phyloP scores from a whole-genome alignment of 1,284 basidiomycete species.

The Microbotryum intermedium region DNA sequence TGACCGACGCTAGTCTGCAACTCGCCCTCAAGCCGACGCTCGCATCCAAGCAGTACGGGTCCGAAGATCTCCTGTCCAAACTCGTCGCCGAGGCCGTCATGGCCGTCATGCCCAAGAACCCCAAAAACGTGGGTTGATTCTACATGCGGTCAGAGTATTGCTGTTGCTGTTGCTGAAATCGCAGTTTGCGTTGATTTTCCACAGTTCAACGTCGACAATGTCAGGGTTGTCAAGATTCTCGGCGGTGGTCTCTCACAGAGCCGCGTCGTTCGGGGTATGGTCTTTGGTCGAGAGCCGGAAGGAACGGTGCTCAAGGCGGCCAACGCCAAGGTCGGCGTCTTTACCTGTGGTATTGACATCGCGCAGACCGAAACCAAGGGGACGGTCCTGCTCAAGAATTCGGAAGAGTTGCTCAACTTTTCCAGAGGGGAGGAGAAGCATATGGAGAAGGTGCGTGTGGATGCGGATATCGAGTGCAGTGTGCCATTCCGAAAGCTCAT shows the following conservation, averaged over 20 bases:
- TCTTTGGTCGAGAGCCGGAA: conserved; percentile 92
- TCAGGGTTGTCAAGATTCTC: conserved; percentile 97
- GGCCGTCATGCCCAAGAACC: conserved; percentile 76
- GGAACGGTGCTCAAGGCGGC: conserved; percentile 70
- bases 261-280: conserved; percentile 93
- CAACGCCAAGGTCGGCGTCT: conserved; percentile 85
- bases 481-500: too few species aligned
- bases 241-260: conserved; percentile 77
- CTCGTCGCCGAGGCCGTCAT: conserved; percentile 90
- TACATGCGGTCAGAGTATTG: conserved; percentile 3
- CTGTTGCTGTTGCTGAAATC: not conserved
- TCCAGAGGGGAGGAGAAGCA: conserved; percentile 92
- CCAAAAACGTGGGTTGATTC: conserved; percentile 20
- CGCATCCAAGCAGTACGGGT: conserved; percentile 94
- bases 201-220: conserved; percentile 90
- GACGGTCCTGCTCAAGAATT: conserved; percentile 91
- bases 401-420: conserved; percentile 94
- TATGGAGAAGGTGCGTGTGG: conserved; percentile 66
- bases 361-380: conserved; percentile 99
- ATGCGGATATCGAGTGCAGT: not conserved
- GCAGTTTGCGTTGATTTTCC: not conserved
- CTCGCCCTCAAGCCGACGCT: conserved; percentile 81
- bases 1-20: conserved; percentile 67
- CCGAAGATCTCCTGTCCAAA: conserved; percentile 70
- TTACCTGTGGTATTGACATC: conserved; percentile 84